phyloP scores from a whole-genome alignment of 306 rosid species.

The Ceratonia siliqua region DNA sequence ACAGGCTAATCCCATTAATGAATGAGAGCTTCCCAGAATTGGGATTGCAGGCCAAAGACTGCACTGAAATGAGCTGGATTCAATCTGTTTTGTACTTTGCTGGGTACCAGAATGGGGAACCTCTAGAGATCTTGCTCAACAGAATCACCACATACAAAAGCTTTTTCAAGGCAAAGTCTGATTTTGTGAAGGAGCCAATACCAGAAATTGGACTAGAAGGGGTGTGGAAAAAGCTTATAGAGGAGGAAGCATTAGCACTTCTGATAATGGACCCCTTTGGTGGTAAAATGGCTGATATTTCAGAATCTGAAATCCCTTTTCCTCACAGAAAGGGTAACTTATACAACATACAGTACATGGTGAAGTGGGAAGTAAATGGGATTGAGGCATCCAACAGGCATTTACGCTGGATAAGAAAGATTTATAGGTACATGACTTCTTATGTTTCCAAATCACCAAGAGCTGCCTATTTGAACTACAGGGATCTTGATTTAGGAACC shows the following conservation, averaged over 20 bases:
- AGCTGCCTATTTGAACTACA: slow-evolving; percentile 61
- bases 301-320: slow-evolving; percentile 43
- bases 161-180: slow-evolving; percentile 64
- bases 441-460: slow-evolving; percentile 59
- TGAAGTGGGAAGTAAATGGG: slow-evolving; percentile 48
- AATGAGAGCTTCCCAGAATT: slow-evolving; percentile 54
- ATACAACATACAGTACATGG: slow-evolving; percentile 48
- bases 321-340: slow-evolving; percentile 46
- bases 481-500: slow-evolving; percentile 56
- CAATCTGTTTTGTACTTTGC: slow-evolving; percentile 45
- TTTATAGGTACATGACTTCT: slow-evolving; percentile 44
- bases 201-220: slow-evolving; percentile 44
- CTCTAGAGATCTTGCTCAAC: slow-evolving; percentile 47
- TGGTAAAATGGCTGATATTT: slow-evolving; percentile 44
- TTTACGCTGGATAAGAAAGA: slow-evolving; percentile 44
- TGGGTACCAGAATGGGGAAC: slow-evolving; percentile 37
- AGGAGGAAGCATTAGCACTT: slow-evolving; percentile 35
- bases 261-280: slow-evolving; percentile 50
- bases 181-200: slow-evolving; percentile 50
- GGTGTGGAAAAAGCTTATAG: slow-evolving; percentile 49
- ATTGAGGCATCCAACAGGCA: slow-evolving; percentile 38
- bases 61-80: slow-evolving; percentile 64
- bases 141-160: slow-evolving; percentile 39
- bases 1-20: slow-evolving; percentile 43
- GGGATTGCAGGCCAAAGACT: slow-evolving; percentile 51